Base-by-base conservation (phyloP, 352 stramenopile species). In the Albugo laibachii region DNA sequence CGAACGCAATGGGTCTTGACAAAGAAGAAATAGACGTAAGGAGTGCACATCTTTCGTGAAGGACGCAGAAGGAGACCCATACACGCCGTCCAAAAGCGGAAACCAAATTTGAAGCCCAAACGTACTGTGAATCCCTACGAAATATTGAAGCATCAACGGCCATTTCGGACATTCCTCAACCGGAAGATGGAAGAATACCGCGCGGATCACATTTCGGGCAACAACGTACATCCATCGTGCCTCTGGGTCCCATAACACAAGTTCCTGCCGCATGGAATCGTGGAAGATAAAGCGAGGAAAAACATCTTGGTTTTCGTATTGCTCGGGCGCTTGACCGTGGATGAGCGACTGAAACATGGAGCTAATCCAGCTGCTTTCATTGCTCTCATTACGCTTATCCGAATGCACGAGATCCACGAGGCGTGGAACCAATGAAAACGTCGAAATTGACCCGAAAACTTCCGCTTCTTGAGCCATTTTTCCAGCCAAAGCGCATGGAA, bases 41-140 rank as follows among this genome's bases (percentile, higher is more conserved):
- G 69, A 62, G 20, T 69, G 66, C 0, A 64, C 69, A 34, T 77
- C 66, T 3, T 43, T 43, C 8, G 16, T 24, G 20, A 43, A 43
- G 20, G 16, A 24, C 16, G 38, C 38, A 24, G 38, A 19, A 24
- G 38, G 16, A n/a, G 36, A 35, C 42, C 41, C 48, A 50, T 82
- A 79, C 8, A 89, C 70, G n/a, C 74, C 72, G 40, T 91, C 77
- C 2, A 91, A 50, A 38, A 86, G 50, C 5, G 77, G 77, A 20
- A 86, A 63, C 74, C 74, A 91, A 6, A 84, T 41, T 18, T 66
- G 62, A 65, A 86, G 81, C 20, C 77, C 77, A 13, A 83, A 60
- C 0, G 68, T 66, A 0, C 77, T 74, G 24, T 91, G 87, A 8
- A 91, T 52, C 8, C 74, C 74, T 41, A 70, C 72, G 45, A 87